These are phyloP conservation scores for Candida ulmi DNA, from an alignment of 805 yeast genomes.

Conservation along the genomic window DNA sequence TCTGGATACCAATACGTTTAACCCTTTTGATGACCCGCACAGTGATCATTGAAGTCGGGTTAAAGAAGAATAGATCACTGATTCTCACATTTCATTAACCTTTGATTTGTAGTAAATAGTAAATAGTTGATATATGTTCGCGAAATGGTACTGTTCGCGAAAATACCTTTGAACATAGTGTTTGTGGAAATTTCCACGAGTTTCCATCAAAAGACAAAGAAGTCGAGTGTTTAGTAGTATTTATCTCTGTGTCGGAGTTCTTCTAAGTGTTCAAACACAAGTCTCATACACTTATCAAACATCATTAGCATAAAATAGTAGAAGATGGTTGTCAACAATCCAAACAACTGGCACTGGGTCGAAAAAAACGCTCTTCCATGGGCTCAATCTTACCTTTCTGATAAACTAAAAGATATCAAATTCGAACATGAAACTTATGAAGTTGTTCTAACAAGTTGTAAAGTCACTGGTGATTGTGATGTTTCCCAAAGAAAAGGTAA, in stretches of 20 bases:
- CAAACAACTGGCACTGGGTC: constrained; percentile 77
- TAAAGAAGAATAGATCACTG: neutral
- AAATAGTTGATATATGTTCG: neutral
- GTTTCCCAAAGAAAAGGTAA: constrained; percentile 82
- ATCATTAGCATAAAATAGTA: no score
- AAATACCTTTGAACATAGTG: neutral
- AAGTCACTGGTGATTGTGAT: constrained; percentile 68
- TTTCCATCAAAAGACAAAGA: neutral
- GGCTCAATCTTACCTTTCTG: constrained; percentile 47
- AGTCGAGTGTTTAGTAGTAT: no score
- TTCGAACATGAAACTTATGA: constrained; percentile 17
- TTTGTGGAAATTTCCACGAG: neutral
- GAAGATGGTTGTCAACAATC: constrained; percentile 61
- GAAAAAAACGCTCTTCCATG: constrained; percentile 64
- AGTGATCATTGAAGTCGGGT: neutral
- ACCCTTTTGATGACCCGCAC: constrained; percentile 15
- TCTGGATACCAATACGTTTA: constrained; percentile 17
- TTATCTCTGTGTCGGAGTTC: no score
- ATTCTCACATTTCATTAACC: no score
- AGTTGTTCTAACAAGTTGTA: constrained; percentile 32
- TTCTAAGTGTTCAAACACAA: no score
- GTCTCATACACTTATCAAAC: no score
- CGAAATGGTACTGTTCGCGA: neutral
- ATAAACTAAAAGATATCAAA: constrained; percentile 26
- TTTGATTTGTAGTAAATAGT: no score